Base-by-base conservation (phyloP, 208 protist species). In the Polymyxa betae region DNA sequence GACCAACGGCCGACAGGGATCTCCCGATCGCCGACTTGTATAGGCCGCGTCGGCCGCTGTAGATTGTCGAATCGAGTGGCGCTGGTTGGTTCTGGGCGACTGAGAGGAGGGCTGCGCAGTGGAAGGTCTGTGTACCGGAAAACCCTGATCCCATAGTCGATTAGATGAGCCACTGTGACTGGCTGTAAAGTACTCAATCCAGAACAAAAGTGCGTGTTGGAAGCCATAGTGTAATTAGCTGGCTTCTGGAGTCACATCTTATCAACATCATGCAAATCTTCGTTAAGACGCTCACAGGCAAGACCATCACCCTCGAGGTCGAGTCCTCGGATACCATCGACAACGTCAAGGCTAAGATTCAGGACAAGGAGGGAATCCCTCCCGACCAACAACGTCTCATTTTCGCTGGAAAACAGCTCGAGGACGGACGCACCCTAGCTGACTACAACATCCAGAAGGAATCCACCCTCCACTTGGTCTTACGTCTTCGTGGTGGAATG, bases 241-340 rank as follows among this genome's bases (percentile, higher is more conserved):
- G 12, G 49, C 24, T 60, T 60, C 5, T 5, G 5, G 49, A 24
- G 24, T 60, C 49, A 60, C 24, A 60, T 29, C 24, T 24, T 60
- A 29, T 60, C 49, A 29, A 29, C 12, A 60, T 12, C 45, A 99
- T 97, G 96, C 96, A 98, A 92, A 98, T 98, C 90, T 98, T 98
- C 89, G 95, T 98, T n/a, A 98, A 98, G 94, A 98, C 97, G 20
- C 93, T 98, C 0, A 99, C 98, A 45, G 98, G 98, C 91, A 99
- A 99, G 95, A 99, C 97, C 72, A 98, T 99, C 95, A 98, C 97
- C 44, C 96, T 99, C 16, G 97, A 98, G 94, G 98, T 99, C 16
- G 97, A 99, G 94, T 93, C 95, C 46, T 96, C 93, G 88, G 97
- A 99, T 94, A 97, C 97, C 45, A 98, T 99, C 92, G 96, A 97